Conservation (phyloP, 2,329 filamentous ascomycete species). For the Penicillium thymicola region DNA sequence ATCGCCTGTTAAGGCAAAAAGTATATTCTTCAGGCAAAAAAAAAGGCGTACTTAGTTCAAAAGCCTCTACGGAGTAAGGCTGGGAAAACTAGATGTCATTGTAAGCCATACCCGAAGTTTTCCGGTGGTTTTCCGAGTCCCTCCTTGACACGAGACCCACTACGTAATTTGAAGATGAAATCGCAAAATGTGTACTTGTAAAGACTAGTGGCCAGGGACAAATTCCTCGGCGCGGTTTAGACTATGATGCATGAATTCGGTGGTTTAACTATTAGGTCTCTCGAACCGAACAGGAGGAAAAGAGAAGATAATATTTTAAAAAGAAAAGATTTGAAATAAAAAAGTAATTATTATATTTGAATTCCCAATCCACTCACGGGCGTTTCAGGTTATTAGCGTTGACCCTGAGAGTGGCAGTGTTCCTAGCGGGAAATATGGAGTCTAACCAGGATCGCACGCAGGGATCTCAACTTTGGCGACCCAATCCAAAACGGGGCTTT, state of each 20-base stretch:
- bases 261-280: not conserved
- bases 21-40: not conserved
- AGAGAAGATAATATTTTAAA: not conserved
- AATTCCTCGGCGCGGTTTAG: not conserved
- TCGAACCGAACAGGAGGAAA: slow-evolving; percentile 3
- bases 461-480: slow-evolving; percentile 22
- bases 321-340: not conserved
- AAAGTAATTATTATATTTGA: not conserved
- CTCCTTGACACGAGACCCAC: not conserved
- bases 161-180: not conserved
- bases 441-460: slow-evolving; percentile 30
- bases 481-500: slow-evolving; percentile 25
- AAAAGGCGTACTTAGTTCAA: slow-evolving; percentile 5
- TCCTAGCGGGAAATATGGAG: slow-evolving; percentile 21
- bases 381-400: slow-evolving; percentile 35
- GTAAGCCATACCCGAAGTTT: slow-evolving; percentile 7
- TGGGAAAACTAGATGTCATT: not conserved
- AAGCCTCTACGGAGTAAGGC: too few relatives aligned
- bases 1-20: slow-evolving; percentile 4
- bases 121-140: slow-evolving; percentile 1
- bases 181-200: not conserved
- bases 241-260: not conserved
- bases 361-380: slow-evolving; percentile 9
- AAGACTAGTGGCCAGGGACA: not conserved
- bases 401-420: slow-evolving; percentile 33